Conservation (phyloP, 2,329 filamentous ascomycete species). For the Karstenula rhodostoma region DNA sequence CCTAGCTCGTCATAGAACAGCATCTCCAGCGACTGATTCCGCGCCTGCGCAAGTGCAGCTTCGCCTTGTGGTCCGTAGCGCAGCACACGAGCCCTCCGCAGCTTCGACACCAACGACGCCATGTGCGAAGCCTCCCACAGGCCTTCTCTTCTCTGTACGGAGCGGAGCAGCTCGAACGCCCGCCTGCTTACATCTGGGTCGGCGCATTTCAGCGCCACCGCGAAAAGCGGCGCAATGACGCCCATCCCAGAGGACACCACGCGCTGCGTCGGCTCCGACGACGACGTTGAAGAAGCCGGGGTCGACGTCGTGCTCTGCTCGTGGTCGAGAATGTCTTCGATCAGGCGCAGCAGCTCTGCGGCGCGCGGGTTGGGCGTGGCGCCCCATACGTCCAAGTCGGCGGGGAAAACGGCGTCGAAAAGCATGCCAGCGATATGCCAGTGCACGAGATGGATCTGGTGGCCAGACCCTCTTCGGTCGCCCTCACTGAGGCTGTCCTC, state of each 20-base stretch:
- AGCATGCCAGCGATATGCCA: slow-evolving; percentile 9
- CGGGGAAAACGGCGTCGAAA: slow-evolving; percentile 13
- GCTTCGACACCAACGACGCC: slow-evolving; percentile 2
- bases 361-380: slow-evolving; percentile 14
- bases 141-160: slow-evolving; percentile 7
- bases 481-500: background rate
- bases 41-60: background rate
- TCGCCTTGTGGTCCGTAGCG: background rate
- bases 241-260: slow-evolving; percentile 12
- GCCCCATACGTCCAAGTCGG: slow-evolving; percentile 4
- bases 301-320: background rate
- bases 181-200: slow-evolving; percentile 10
- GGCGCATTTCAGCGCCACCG: slow-evolving; percentile 14
- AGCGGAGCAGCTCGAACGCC: slow-evolving; percentile 7
- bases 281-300: background rate
- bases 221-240: slow-evolving; percentile 16
- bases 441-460: slow-evolving; percentile 11
- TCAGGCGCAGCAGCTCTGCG: slow-evolving; percentile 2
- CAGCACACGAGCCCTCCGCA: background rate
- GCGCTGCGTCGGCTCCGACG: background rate
- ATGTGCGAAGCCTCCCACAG: slow-evolving; percentile 11
- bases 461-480: background rate
- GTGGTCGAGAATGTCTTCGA: slow-evolving; percentile 7
- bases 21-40: slow-evolving; percentile 5
- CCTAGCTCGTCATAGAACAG: background rate